Conservation (phyloP, 2,329 filamentous ascomycete species). For the Sarocladium brachiariae region DNA sequence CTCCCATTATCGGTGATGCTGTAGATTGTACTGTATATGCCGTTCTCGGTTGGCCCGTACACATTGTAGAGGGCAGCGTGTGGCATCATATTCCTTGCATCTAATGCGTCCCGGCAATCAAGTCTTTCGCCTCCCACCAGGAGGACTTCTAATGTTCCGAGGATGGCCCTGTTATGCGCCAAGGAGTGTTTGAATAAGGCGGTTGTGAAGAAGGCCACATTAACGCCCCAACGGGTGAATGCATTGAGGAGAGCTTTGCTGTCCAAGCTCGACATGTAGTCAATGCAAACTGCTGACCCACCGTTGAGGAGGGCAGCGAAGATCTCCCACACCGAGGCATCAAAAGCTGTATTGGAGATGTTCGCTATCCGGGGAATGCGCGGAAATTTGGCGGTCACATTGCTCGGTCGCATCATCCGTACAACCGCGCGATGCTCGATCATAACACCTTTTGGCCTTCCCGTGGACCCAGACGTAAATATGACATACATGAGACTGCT, state of each 20-base stretch:
- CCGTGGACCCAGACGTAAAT: conserved; percentile 12
- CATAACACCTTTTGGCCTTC: conserved; percentile 12
- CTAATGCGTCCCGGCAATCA: conserved; percentile 11
- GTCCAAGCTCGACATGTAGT: conserved; percentile 10
- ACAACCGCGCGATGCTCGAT: conserved; percentile 10
- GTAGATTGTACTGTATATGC: conserved; percentile 14
- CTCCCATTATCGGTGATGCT: conserved; percentile 11
- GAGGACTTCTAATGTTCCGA: conserved; percentile 9
- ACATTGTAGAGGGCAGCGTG: conserved; percentile 9
- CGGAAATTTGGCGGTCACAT: not conserved
- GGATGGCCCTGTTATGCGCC: conserved; percentile 9
- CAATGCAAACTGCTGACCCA: conserved; percentile 12
- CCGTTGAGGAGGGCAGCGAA: conserved; percentile 13
- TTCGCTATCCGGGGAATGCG: conserved; percentile 3
- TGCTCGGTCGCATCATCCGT: conserved; percentile 2
- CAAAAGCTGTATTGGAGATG: conserved; percentile 12
- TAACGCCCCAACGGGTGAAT: conserved; percentile 12
- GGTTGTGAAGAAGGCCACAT: conserved; percentile 13
- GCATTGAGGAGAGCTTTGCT: conserved; percentile 8
- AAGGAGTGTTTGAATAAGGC: conserved; percentile 17
- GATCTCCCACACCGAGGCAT: conserved; percentile 12
- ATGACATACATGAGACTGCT: conserved; percentile 14
- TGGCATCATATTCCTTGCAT: not conserved
- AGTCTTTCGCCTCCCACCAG: conserved; percentile 17
- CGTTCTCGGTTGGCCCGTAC: conserved; percentile 17